Evolutionary conservation across 2,329 filamentous ascomycete genomes (phyloP).

Genomic region (Phoma sp.): DNA sequence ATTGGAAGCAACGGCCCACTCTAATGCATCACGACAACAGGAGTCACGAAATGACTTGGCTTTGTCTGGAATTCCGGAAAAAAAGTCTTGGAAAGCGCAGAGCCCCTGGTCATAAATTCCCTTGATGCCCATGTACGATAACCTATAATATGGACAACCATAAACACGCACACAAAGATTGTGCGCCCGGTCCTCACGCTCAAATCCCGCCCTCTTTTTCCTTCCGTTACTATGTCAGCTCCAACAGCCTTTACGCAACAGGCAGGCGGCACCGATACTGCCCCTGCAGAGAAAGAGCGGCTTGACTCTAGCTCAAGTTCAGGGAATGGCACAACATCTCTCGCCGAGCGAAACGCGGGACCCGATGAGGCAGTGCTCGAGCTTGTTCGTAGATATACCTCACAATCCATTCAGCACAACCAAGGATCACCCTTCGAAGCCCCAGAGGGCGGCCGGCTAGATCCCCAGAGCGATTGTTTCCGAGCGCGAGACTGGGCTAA

Average conservation of each 20-base stretch:
- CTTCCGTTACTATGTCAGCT: constrained; percentile 9
- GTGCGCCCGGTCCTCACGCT: background rate
- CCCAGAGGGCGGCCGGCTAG: constrained; percentile 47
- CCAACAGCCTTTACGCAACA: background rate
- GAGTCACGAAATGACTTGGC: background rate
- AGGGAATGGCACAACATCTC: background rate
- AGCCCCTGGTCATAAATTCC: background rate
- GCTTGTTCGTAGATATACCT: constrained; percentile 51
- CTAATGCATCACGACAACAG: background rate
- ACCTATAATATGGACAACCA: background rate
- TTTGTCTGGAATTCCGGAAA: background rate
- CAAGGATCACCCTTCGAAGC: constrained; percentile 42
- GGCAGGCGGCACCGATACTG: background rate
- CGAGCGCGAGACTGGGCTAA: constrained; percentile 53
- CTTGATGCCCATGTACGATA: background rate
- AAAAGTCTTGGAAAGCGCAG: background rate
- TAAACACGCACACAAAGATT: background rate
- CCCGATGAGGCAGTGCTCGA: constrained; percentile 24
- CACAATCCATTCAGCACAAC: constrained; percentile 44
- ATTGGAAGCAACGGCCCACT: background rate
- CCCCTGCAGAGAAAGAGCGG: background rate
- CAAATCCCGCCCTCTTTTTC: background rate
- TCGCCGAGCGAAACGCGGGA: constrained; percentile 11
- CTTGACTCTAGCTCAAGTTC: constrained; percentile 22
- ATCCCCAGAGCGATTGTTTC: constrained; percentile 53